These are phyloP conservation scores for Casuarina cunninghamiana DNA, from an alignment of 306 rosid genomes.

Conservation along the genomic window DNA sequence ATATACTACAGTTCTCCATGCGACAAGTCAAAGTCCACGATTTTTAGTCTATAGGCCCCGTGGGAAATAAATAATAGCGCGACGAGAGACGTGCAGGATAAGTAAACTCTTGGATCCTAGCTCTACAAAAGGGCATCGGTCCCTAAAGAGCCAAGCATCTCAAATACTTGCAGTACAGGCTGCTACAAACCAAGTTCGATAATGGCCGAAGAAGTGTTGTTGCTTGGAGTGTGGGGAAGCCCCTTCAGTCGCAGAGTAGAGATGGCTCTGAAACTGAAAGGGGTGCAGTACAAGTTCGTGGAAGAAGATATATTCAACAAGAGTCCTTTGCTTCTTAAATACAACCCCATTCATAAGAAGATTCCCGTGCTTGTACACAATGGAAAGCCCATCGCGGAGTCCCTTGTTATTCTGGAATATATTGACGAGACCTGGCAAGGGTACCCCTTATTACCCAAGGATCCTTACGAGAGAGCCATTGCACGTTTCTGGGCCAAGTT, in stretches of 20 bases:
- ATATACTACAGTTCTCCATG: too few relatives aligned
- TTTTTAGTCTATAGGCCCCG: too few relatives aligned
- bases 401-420: constrained; percentile 24
- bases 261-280: constrained; percentile 38
- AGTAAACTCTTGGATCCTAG: too few relatives aligned
- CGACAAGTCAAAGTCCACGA: too few relatives aligned
- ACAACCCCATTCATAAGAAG: constrained; percentile 36
- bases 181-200: too few relatives aligned
- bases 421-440: constrained; percentile 13
- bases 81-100: too few relatives aligned
- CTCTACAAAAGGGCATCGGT: too few relatives aligned
- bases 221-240: constrained; percentile 24
- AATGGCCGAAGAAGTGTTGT: constrained; percentile 16
- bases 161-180: too few relatives aligned
- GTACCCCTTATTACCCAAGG: constrained; percentile 28
- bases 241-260: constrained; percentile 26
- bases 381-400: constrained; percentile 26
- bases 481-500: constrained; percentile 48
- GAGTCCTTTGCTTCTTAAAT: constrained; percentile 34
- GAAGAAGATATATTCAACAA: constrained; percentile 34
- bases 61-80: too few relatives aligned
- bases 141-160: too few relatives aligned
- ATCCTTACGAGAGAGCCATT: constrained; percentile 28
- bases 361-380: constrained; percentile 35
- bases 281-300: constrained; percentile 24